Evolutionary conservation across 768 basidiomycete genomes (phyloP).

Genomic region (Calocera cornea): DNA sequence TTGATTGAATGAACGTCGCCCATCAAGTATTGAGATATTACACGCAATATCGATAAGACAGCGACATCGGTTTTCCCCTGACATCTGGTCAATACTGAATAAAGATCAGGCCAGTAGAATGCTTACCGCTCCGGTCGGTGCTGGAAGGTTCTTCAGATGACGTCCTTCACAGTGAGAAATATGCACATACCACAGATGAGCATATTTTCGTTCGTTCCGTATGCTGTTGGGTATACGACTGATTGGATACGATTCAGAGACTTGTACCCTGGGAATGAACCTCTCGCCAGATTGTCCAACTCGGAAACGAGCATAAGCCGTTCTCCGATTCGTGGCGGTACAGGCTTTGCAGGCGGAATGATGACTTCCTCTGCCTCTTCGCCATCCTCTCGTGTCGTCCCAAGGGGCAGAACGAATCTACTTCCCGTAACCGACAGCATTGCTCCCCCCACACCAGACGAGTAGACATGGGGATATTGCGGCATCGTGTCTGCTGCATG

Average conservation of each 20-base stretch:
- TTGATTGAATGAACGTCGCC: slow-evolving; percentile 12
- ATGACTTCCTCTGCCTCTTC: slow-evolving; percentile 82
- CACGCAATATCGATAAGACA: slow-evolving; percentile 81
- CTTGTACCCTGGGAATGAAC: slow-evolving; percentile 79
- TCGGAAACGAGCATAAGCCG: slow-evolving; percentile 55
- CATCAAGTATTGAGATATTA: slow-evolving; percentile 55
- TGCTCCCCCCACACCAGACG: slow-evolving; percentile 45
- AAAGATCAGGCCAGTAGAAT: background rate
- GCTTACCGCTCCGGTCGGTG: background rate
- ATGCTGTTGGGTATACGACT: slow-evolving; percentile 85
- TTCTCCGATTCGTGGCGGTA: slow-evolving; percentile 62
- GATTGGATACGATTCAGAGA: slow-evolving; percentile 89
- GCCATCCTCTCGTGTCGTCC: slow-evolving; percentile 50
- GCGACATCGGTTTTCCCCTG: slow-evolving; percentile 99
- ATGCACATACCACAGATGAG: slow-evolving; percentile 64
- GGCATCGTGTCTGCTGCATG: slow-evolving; percentile 28
- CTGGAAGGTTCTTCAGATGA: slow-evolving; percentile 1
- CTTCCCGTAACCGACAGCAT: slow-evolving; percentile 59
- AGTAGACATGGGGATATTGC: slow-evolving; percentile 70
- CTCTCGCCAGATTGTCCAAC: slow-evolving; percentile 60
- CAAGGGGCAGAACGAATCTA: slow-evolving; percentile 69
- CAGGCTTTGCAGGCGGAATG: slow-evolving; percentile 66
- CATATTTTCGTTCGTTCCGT: slow-evolving; percentile 91
- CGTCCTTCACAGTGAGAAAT: background rate
- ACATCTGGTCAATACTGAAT: background rate